Evolutionary conservation across 192 early-diverging fungal genomes (phyloP), one percentile per base, ranked within the genome.

Genomic region (Coemansia sp.): DNA sequence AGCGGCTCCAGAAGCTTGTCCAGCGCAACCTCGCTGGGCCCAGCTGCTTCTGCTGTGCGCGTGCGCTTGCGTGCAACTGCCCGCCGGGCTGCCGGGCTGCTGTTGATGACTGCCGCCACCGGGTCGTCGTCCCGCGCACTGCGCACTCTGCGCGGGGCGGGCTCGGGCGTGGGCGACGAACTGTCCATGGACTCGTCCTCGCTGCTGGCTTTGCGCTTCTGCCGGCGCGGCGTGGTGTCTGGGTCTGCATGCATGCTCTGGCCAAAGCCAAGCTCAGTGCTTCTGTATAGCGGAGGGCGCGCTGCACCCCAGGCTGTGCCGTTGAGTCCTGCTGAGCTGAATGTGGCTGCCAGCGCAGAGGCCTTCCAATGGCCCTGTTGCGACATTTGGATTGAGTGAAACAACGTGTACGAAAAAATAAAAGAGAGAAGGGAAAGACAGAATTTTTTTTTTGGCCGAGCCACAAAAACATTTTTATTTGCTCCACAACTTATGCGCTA

Each of bases 1-100:
- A 94, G 80, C 20, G 83, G 69, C 49, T 76, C 72, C 16, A 84
- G 62, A 15, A 81, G 65, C 64, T 83, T 76, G 70, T 63, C 70
- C 34, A 83, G 68, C 14, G 68, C 51, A 23, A 79, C 64, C 42
- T 71, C 53, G 56, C 37, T 61, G 0, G 63, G 67, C 53, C 28
- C 47, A 3, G 56, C 58, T 16, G 52, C 51, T 10, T 65, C 51
- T 48, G 53, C 42, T 32, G 59, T 23, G 26, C 76, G 65, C 20
- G 66, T 73, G 36, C 64, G 65, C 58, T 79, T 79, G 53, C 65
- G 65, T 6, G 48, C 58, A 23, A 39, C 62, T 6, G 20, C 36
- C 9, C 49, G 62, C 7, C 51, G 56, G 23, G 56, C 37, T 16
- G 34, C 39, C 30, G 56, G 53, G 20, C 37, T 39, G 51, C 60